Base-by-base conservation (phyloP, 2,329 filamentous ascomycete species). In the Aotearoamyces nothofagi region DNA sequence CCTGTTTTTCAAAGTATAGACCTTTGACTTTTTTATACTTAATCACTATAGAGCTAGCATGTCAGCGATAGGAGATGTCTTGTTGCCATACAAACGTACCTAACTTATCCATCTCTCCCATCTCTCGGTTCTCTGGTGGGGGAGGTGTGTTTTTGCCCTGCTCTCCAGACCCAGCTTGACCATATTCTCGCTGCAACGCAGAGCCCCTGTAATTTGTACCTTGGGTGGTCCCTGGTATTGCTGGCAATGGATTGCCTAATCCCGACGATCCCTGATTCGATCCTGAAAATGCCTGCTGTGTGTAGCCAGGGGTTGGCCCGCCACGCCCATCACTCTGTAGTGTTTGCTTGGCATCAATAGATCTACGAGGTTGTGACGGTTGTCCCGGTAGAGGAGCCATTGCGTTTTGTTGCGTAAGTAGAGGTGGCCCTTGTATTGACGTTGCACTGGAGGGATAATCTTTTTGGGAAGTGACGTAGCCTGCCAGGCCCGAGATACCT, bases 11-110 rank as follows among this genome's bases (percentile, higher is more conserved):
- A 52, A 96, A 96, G 51, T 94, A 98, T 44, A 94, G 80, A 32
- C 84, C 76, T 60, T 98, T 98, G 33, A 98, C 87, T 50, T 94
- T 93, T 52, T 92, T 92, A 52, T 98, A 98, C 58, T 98, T 98
- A 41, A 72, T 73, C 47, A 90, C 86, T 93, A 39, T 24, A 42
- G 29, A 43, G 38, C 31, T 30, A 22, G 9, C 8, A 10, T 3
- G 22, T 15, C 7, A 20, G 23, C 9, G 5, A 11, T n/a, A 16
- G 7, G 3, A 10, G 15, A 11, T n/a, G n/a, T n/a, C n/a, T n/a
- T n/a, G n/a, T n/a, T n/a, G n/a, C n/a, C n/a, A n/a, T n/a, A n/a
- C n/a, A n/a, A 23, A 55, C 45, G 38, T 59, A 53, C 39, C 56
- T 47, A 39, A 50, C 39, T 44, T 67, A 54, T 40, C 60, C 36